phyloP scores from a whole-genome alignment of 371 early-diverging fungal species.

The Mucor lusitanicus region DNA sequence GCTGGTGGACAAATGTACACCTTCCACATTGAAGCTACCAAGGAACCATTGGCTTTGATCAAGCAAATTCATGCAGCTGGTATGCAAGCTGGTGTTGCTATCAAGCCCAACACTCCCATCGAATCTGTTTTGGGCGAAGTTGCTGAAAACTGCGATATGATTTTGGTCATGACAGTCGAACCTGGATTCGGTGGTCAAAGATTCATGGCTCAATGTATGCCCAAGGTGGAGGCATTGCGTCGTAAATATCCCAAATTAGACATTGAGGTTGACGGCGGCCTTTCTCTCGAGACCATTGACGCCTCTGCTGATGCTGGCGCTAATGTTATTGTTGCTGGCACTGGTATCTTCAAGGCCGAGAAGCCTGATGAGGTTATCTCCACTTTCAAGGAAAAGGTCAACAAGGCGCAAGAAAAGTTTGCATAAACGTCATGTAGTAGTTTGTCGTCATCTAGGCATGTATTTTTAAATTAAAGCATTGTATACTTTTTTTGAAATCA shows the following conservation, averaged over 20 bases:
- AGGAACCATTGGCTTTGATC: conserved; percentile 76
- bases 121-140: conserved; percentile 69
- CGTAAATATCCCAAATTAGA: conserved; percentile 82
- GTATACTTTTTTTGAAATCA: not conserved
- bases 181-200: conserved; percentile 97
- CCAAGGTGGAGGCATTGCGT: conserved; percentile 79
- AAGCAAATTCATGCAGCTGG: conserved; percentile 78
- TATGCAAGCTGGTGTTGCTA: conserved; percentile 94
- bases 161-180: conserved; percentile 98
- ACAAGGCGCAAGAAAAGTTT: conserved; percentile 51
- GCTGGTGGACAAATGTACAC: conserved; percentile 92
- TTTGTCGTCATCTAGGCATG: not conserved
- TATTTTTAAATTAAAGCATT: not conserved
- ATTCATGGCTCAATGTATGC: conserved; percentile 87
- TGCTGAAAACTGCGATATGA: conserved; percentile 81
- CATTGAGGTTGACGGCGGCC: conserved; percentile 98
- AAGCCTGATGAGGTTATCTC: conserved; percentile 76
- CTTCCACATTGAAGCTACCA: conserved; percentile 94
- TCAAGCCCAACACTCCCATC: conserved; percentile 92
- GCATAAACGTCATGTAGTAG: conserved; percentile 2
- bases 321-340: conserved; percentile 99
- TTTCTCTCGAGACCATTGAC: conserved; percentile 86
- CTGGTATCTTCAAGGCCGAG: conserved; percentile 87
- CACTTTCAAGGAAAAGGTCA: conserved; percentile 66
- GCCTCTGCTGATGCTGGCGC: conserved; percentile 91